Base-by-base conservation (phyloP, 2,329 filamentous ascomycete genomes). In the Calonectria hawksworthii region DNA sequence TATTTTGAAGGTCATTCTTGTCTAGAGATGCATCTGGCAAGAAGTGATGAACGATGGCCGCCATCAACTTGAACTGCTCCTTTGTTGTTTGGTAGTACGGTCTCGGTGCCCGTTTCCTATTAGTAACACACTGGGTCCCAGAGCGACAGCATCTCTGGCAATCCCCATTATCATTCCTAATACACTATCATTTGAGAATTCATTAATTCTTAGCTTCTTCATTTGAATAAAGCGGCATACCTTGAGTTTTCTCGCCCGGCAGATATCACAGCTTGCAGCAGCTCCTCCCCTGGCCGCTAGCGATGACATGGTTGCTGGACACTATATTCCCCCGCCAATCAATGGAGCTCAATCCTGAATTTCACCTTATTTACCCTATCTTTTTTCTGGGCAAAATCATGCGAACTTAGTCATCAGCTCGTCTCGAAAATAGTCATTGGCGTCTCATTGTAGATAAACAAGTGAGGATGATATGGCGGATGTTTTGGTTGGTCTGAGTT, bases 81-180 rank as follows among this genome's bases (percentile, higher is more conserved):
- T 63, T 63, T 6, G 56, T 63, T 14, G 56, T 63, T 63, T 63
- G 56, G 23, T 63, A 63, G 13, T 63, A 63, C 4, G 56, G 56
- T 28, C 56, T 28, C 10, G 56, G 32, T 16, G 56, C 56, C 36
- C 56, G 56, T 23, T 63, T 63, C 23, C 56, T n/a, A 41, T 63
- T 63, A 14, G 56, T 63, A 41, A 63, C n/a, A 23, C 34, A 41
- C 13, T 41, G 34, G 28, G 38, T 28, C 23, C 34, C 56, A 18
- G 56, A 41, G 36, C 26, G 34, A 14, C 34, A 34, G 21, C 56
- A 63, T 63, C 56, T 63, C 14, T 41, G 56, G 36, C 56, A 63
- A 38, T 63, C 56, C 13, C 56, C 56, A 41, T 26, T 23, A 21
- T 41, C 56, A 30, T 41, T 36, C 21, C 56, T 63, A 21, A 63